Conservation (phyloP, 2,329 filamentous ascomycete genomes). For the Trichoderma gracile region DNA sequence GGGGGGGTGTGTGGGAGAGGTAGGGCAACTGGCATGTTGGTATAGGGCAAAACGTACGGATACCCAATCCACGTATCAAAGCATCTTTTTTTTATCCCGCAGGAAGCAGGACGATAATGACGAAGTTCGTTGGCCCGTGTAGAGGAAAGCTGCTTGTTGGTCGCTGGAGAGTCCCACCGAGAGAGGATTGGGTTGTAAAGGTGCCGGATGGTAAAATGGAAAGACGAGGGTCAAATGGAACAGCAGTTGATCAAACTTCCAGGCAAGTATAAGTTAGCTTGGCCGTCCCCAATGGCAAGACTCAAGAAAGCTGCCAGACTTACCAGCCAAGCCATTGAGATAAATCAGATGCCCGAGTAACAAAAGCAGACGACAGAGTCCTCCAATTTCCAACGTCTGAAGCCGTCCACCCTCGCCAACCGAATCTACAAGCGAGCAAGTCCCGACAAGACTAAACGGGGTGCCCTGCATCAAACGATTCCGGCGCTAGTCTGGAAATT, state of each 20-base stretch:
- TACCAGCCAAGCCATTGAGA: constrained; percentile 17
- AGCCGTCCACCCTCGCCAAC: neutral
- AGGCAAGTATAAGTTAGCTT: constrained; percentile 45
- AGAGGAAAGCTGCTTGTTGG: constrained; percentile 36
- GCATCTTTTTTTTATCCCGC: constrained; percentile 40
- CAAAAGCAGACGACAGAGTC: neutral
- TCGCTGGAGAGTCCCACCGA: constrained; percentile 36
- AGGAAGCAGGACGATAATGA: constrained; percentile 37
- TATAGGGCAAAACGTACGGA: constrained; percentile 43
- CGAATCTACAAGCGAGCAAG: constrained; percentile 23
- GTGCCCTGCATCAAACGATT: constrained; percentile 26
- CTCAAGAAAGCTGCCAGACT: constrained; percentile 25
- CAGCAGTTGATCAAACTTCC: constrained; percentile 29
- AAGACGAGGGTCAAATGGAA: constrained; percentile 33
- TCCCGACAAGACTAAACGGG: constrained; percentile 22
- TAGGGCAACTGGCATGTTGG: constrained; percentile 31
- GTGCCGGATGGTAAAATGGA: constrained; percentile 31
- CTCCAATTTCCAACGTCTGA: constrained; percentile 2
- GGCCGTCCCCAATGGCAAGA: constrained; percentile 33
- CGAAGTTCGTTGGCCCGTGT: constrained; percentile 35
- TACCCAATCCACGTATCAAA: constrained; percentile 45
- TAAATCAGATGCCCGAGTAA: too few relatives aligned
- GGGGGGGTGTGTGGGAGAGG: constrained; percentile 31
- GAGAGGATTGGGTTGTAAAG: constrained; percentile 31
- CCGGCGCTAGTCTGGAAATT: constrained; percentile 26